phyloP scores from a whole-genome alignment of 208 protist genomes.

The Giardia duodenalis region DNA sequence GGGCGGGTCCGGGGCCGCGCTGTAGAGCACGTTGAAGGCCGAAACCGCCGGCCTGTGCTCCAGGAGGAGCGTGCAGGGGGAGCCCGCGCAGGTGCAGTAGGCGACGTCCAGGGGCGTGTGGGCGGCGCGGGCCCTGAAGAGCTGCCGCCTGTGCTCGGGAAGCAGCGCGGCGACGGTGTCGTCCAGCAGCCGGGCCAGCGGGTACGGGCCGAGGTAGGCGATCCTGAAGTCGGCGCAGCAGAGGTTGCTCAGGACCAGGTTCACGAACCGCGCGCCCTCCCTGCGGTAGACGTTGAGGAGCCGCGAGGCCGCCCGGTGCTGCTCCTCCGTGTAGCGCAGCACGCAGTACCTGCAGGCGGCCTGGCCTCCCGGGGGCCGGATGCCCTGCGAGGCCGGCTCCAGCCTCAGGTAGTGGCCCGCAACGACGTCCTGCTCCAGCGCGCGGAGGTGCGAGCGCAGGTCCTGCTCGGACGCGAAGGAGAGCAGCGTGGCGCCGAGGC shows the following conservation, averaged over 20 bases:
- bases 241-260: background rate
- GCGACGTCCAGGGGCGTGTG: background rate
- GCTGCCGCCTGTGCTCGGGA: background rate
- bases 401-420: background rate
- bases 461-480: background rate
- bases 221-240: background rate
- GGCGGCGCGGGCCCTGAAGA: background rate
- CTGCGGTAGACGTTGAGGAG: background rate
- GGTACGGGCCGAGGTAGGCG: background rate
- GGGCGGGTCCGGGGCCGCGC: too few relatives aligned
- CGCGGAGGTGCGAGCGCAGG: background rate
- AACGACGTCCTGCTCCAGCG: background rate
- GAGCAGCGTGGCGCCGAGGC: background rate
- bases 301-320: background rate
- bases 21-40: too few relatives aligned
- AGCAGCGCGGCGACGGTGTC: background rate
- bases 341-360: background rate
- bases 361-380: background rate
- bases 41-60: too few relatives aligned
- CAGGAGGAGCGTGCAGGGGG: background rate
- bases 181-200: background rate
- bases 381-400: background rate
- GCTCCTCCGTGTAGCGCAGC: background rate
- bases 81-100: background rate
- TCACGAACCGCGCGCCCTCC: background rate